A percentile compares a stretch with the other conserved stretches of the same genome.
phyloP scores from a whole-genome alignment of 2,329 filamentous ascomycete genomes.

The Coniochaeta pulveracea region DNA sequence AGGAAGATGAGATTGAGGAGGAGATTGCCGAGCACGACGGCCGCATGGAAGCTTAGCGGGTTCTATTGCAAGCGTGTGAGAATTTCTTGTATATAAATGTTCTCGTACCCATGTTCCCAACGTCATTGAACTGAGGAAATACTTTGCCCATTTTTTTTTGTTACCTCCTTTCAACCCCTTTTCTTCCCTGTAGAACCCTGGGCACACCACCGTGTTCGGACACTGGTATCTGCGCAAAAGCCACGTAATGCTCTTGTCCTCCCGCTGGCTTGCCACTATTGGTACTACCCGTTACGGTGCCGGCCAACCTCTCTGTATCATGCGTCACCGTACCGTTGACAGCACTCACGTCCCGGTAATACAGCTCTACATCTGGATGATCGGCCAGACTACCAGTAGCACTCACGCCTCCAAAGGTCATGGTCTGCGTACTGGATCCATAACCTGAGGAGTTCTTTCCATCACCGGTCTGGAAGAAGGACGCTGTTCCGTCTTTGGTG shows the following conservation, averaged over 20 bases:
- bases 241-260: background rate
- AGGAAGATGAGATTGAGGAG: slow-evolving; percentile 26
- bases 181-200: too few relatives aligned
- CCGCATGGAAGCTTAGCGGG: slow-evolving; percentile 18
- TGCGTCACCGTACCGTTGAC: slow-evolving; percentile 39
- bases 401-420: slow-evolving; percentile 37
- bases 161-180: too few relatives aligned
- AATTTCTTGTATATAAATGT: too few relatives aligned
- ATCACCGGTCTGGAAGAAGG: slow-evolving; percentile 36
- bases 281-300: slow-evolving; percentile 5
- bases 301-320: slow-evolving; percentile 31
- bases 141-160: too few relatives aligned
- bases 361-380: slow-evolving; percentile 31
- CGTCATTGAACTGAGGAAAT: too few relatives aligned
- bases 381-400: slow-evolving; percentile 10
- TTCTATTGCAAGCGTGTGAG: too few relatives aligned
- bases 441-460: slow-evolving; percentile 35
- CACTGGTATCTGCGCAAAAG: too few relatives aligned
- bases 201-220: too few relatives aligned
- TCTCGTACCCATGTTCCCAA: too few relatives aligned
- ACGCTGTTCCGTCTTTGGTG: slow-evolving; percentile 44
- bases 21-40: slow-evolving; percentile 19
- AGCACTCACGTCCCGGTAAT: slow-evolving; percentile 43
- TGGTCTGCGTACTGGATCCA: slow-evolving; percentile 45
- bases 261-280: background rate